Percentiles rank a stretch among this genome's conserved stretches.
phyloP scores from a whole-genome alignment of 2,329 filamentous ascomycete species.

The Calonectria leucothoes region DNA sequence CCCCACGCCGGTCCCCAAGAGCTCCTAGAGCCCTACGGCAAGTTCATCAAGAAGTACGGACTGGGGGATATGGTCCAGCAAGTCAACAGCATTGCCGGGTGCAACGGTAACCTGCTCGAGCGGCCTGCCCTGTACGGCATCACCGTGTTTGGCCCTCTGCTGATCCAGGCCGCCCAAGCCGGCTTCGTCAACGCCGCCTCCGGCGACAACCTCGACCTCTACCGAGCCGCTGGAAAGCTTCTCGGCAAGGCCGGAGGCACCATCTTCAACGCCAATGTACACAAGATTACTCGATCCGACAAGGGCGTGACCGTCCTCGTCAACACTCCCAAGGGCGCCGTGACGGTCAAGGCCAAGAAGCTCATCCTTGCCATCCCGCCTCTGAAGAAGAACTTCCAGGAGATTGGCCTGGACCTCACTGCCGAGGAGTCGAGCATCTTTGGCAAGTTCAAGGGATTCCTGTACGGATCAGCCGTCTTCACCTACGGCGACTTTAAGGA shows the following conservation, averaged over 20 bases:
- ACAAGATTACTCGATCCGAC: neutral
- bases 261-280: neutral
- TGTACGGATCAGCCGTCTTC: constrained; percentile 28
- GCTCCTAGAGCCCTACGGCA: neutral
- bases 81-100: neutral
- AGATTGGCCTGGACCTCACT: constrained; percentile 19
- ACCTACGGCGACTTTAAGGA: neutral
- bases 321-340: neutral
- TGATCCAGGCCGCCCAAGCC: neutral
- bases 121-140: constrained; percentile 9
- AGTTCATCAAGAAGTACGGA: constrained; percentile 4
- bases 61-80: neutral
- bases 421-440: constrained; percentile 17
- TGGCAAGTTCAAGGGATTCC: constrained; percentile 23
- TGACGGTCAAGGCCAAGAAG: constrained; percentile 26
- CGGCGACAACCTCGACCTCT: constrained; percentile 10
- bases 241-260: neutral
- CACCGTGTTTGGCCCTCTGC: neutral
- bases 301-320: neutral
- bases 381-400: constrained; percentile 19
- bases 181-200: constrained; percentile 7
- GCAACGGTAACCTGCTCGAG: neutral
- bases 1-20: constrained; percentile 7
- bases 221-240: neutral
- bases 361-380: constrained; percentile 33